phyloP scores from a whole-genome alignment of 2,329 filamentous ascomycete genomes.

The Calonectria naviculata region DNA sequence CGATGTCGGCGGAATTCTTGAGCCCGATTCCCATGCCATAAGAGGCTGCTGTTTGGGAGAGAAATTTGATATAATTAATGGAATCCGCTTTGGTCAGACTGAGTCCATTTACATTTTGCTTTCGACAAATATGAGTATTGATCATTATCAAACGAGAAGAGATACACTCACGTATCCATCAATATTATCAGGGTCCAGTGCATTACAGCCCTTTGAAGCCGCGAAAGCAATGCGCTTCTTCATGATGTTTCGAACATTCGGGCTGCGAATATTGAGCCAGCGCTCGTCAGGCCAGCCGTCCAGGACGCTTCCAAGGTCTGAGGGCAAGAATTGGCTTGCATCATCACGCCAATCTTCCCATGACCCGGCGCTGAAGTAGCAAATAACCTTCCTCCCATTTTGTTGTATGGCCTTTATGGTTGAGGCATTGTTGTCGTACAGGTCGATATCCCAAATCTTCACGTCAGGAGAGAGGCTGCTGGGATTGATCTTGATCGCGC shows the following conservation, averaged over 20 bases:
- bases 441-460: conserved; percentile 58
- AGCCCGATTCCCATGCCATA: conserved; percentile 72
- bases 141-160: neutral
- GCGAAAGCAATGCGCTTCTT: conserved; percentile 68
- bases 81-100: conserved; percentile 66
- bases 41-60: conserved; percentile 64
- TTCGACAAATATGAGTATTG: neutral
- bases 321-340: conserved; percentile 60
- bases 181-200: conserved; percentile 78
- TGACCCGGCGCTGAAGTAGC: conserved; percentile 80
- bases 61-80: conserved; percentile 69
- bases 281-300: conserved; percentile 74
- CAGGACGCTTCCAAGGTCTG: conserved; percentile 69
- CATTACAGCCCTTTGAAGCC: conserved; percentile 71
- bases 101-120: conserved; percentile 72
- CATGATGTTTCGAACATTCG: conserved; percentile 74
- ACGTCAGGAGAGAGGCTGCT: conserved; percentile 56
- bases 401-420: conserved; percentile 67
- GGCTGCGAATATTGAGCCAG: conserved; percentile 71
- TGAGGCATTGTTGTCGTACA: conserved; percentile 63
- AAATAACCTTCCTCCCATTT: conserved; percentile 71
- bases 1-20: conserved; percentile 75
- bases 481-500: conserved; percentile 55
- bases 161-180: conserved; percentile 67
- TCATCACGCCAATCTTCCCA: conserved; percentile 74